Conservation (phyloP, 73 alveolate genomes). For the Tetrahymena borealis region DNA sequence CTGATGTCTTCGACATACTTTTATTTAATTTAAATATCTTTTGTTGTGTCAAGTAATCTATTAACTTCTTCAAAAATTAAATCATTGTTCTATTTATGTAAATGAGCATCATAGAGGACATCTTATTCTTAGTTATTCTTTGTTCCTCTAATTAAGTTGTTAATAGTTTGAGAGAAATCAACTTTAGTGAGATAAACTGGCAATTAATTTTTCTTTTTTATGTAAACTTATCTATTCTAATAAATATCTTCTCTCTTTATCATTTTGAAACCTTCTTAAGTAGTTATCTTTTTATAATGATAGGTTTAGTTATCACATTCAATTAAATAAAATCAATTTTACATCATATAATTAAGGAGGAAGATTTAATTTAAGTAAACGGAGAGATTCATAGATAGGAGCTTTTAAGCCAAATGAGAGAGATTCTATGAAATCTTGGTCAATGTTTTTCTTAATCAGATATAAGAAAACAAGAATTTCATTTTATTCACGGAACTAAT, state of each 20-base stretch:
- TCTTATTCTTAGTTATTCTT: slow-evolving; percentile 21
- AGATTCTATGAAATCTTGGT: background rate
- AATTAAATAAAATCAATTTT: background rate
- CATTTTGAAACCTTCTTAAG: slow-evolving; percentile 12
- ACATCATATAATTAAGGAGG: background rate
- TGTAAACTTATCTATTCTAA: slow-evolving; percentile 9
- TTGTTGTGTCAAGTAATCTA: slow-evolving; percentile 14
- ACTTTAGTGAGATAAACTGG: background rate
- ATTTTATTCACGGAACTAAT: background rate
- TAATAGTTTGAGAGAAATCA: background rate
- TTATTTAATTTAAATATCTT: slow-evolving; percentile 34
- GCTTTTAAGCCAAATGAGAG: background rate
- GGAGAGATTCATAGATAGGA: background rate
- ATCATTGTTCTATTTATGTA: slow-evolving; percentile 4
- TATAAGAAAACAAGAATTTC: background rate
- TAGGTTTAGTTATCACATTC: background rate
- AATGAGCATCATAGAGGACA: slow-evolving; percentile 16
- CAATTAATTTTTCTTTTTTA: slow-evolving; percentile 1
- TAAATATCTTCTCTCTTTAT: slow-evolving; percentile 30
- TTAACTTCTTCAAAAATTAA: slow-evolving; percentile 10
- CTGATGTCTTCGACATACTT: slow-evolving; percentile 30
- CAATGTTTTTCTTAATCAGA: background rate
- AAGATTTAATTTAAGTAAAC: background rate
- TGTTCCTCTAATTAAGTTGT: slow-evolving; percentile 22
- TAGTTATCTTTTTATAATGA: background rate